A percentile compares a stretch with the other conserved stretches of the same genome.
Evolutionary conservation across 192 early-diverging fungal species (phyloP).

Genomic region (Coemansia sp.): DNA sequence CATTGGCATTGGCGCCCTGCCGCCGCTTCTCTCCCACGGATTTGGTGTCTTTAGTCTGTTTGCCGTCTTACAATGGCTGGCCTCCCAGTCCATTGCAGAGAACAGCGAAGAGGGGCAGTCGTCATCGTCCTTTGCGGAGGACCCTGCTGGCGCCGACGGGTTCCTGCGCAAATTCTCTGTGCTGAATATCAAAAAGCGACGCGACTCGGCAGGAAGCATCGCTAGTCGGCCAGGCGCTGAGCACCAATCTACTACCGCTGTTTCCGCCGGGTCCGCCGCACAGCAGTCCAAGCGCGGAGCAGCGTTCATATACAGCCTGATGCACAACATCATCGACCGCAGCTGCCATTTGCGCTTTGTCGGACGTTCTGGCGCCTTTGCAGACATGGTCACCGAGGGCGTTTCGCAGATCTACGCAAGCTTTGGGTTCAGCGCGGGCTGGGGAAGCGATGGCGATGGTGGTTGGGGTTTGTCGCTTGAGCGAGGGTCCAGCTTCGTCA

Average conservation of each 20-base stretch:
- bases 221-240: neutral
- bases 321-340: slow-evolving; percentile 37
- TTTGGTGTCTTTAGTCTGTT: slow-evolving; percentile 20
- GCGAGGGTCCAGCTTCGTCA: slow-evolving; percentile 13
- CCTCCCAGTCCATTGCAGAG: slow-evolving; percentile 25
- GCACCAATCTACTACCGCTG: too few species aligned
- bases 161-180: slow-evolving; percentile 53
- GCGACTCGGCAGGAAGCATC: slow-evolving; percentile 27
- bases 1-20: slow-evolving; percentile 12
- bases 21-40: slow-evolving; percentile 20
- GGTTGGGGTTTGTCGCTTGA: neutral
- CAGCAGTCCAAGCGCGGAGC: neutral
- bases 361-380: slow-evolving; percentile 34
- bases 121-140: slow-evolving; percentile 1
- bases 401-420: slow-evolving; percentile 32
- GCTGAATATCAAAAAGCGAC: slow-evolving; percentile 40
- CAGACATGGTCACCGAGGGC: slow-evolving; percentile 48
- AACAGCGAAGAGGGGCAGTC: slow-evolving; percentile 5
- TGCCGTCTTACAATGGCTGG: slow-evolving; percentile 42
- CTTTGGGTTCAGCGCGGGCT: slow-evolving; percentile 15
- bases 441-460: neutral
- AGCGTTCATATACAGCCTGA: slow-evolving; percentile 40
- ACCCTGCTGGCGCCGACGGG: slow-evolving; percentile 22
- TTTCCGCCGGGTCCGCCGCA: neutral
- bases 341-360: slow-evolving; percentile 24